Evolutionary conservation across 2,329 filamentous ascomycete genomes (phyloP).

Genomic region (Nothophoma quercina): DNA sequence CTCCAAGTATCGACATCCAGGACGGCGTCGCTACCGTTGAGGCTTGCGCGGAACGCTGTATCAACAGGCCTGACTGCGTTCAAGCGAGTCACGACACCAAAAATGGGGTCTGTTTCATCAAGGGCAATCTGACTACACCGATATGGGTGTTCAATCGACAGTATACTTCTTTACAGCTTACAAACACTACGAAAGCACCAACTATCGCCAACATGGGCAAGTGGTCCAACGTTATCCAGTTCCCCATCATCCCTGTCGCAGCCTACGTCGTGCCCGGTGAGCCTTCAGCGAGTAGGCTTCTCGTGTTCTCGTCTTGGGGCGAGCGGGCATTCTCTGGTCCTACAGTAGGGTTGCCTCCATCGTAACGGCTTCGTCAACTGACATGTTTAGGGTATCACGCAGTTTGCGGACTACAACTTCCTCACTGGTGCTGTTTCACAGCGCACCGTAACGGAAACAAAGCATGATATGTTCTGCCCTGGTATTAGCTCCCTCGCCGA

Average conservation of each 20-base stretch:
- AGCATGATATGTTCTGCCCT: conserved; percentile 35
- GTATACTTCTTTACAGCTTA: not conserved
- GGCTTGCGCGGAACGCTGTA: not conserved
- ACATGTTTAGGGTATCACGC: conserved; percentile 25
- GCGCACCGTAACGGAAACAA: conserved; percentile 26
- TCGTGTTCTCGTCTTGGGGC: conserved; percentile 28
- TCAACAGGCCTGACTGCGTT: not conserved
- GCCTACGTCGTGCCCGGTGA: conserved; percentile 31
- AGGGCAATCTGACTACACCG: not conserved
- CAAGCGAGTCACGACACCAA: not conserved
- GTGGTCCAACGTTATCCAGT: conserved; percentile 21
- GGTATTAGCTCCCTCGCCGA: conserved; percentile 28
- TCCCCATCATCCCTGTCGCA: conserved; percentile 32
- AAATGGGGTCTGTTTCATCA: not conserved
- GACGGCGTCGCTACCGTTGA: not conserved
- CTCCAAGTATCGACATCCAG: not conserved
- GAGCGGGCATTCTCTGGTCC: conserved; percentile 1
- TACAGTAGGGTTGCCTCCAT: not conserved
- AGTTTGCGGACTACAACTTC: conserved; percentile 30
- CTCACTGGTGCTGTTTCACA: conserved; percentile 20
- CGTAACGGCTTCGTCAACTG: conserved; percentile 19
- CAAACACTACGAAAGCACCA: not conserved
- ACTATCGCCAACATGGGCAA: not conserved
- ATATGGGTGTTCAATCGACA: not conserved
- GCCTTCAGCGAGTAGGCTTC: conserved; percentile 24